Percentiles rank a stretch among this genome's conserved stretches.
phyloP scores from a whole-genome alignment of 495 filamentous ascomycete genomes.

The Xanthoparmelia taractica region DNA sequence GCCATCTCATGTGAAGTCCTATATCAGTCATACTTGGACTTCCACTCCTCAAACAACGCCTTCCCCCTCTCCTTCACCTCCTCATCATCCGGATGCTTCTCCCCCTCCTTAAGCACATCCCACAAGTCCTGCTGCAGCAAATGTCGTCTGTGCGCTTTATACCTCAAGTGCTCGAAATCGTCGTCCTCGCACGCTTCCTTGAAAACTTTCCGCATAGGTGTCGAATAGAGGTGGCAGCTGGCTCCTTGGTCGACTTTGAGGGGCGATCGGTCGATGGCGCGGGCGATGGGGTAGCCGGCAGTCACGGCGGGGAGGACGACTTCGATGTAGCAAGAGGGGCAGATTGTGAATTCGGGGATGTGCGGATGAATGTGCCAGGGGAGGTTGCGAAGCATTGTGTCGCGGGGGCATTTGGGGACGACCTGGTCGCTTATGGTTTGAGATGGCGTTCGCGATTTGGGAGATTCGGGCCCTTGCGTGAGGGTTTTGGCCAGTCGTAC shows the following conservation, averaged over 20 bases:
- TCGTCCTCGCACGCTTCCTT: slow-evolving; percentile 47
- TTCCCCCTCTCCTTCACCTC: slow-evolving; percentile 41
- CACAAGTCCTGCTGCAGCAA: slow-evolving; percentile 41
- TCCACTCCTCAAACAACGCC: slow-evolving; percentile 47
- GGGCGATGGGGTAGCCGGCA: slow-evolving; percentile 45
- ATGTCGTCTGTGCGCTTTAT: slow-evolving; percentile 34
- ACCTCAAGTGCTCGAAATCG: slow-evolving; percentile 46
- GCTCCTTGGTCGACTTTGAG: slow-evolving; percentile 31
- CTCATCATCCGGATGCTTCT: slow-evolving; percentile 38
- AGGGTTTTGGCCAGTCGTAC: background rate
- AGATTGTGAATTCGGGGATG: slow-evolving; percentile 59
- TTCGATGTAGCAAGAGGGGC: slow-evolving; percentile 63
- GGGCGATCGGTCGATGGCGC: slow-evolving; percentile 38
- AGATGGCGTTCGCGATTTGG: slow-evolving; percentile 11
- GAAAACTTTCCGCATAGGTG: slow-evolving; percentile 63
- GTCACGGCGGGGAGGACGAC: slow-evolving; percentile 58
- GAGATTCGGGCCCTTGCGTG: slow-evolving; percentile 26
- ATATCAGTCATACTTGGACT: slow-evolving; percentile 42
- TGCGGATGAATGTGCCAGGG: slow-evolving; percentile 57
- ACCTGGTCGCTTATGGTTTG: slow-evolving; percentile 41
- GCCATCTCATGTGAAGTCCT: no score
- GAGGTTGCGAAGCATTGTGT: slow-evolving; percentile 39
- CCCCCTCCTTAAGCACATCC: slow-evolving; percentile 37
- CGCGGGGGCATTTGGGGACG: slow-evolving; percentile 50
- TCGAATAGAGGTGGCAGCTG: slow-evolving; percentile 67